phyloP scores from a whole-genome alignment of 257 asterid genomes.

The Solanum okadae region DNA sequence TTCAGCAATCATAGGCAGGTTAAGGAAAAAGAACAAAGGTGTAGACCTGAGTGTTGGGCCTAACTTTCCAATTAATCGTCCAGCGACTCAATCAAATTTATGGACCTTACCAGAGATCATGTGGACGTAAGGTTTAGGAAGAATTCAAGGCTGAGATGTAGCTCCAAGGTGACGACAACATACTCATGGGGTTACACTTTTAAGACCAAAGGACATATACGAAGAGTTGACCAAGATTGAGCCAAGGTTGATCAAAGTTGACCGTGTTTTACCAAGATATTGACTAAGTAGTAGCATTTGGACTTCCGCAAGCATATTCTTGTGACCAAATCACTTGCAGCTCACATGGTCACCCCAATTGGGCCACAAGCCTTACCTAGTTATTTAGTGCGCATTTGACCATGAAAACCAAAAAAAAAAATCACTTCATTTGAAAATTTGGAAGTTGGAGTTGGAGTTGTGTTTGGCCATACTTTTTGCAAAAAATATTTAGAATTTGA shows the following conservation, averaged over 20 bases:
- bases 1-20: neutral
- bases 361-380: neutral
- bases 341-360: neutral
- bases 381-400: neutral
- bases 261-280: neutral
- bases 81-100: neutral
- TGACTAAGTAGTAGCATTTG: neutral
- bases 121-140: neutral
- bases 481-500: no score
- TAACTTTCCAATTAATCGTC: neutral
- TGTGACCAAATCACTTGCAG: neutral
- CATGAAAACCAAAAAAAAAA: neutral
- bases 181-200: neutral
- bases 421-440: neutral
- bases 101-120: neutral
- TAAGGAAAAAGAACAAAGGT: neutral
- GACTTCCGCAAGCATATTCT: neutral
- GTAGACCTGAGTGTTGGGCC: neutral
- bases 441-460: neutral
- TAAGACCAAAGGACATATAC: neutral
- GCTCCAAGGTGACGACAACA: neutral
- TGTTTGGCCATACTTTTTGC: neutral
- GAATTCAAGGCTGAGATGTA: neutral
- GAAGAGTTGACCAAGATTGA: neutral
- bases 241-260: neutral